Evolutionary conservation across 1,284 basidiomycete genomes (phyloP), one percentile per base, ranked within the genome.

Genomic region (Marasmius tenuissimus): DNA sequence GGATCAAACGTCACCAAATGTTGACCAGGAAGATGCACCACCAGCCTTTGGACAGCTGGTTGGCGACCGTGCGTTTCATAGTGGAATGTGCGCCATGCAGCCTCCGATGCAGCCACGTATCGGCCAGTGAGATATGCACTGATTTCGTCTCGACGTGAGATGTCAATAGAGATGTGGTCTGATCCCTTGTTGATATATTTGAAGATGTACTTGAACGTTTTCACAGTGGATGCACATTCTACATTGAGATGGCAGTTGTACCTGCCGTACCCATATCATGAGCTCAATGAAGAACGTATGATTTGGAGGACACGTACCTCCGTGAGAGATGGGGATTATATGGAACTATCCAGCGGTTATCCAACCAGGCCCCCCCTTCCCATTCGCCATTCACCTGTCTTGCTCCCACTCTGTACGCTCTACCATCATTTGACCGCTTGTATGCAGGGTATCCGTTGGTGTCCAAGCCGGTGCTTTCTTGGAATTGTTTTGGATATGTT

Each of bases 181-280:
- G 65, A 58, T 0, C 83, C 82, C 64, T 84, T 84, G 61, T 78
- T 72, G 42, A 81, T 72, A 63, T 84, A 84, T 62, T 83, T 84
- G 69, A 75, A 74, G 5, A 76, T 61, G 62, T 83, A 84, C 63
- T 83, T 81, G 63, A 79, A 58, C 0, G 75, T 69, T 0, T 59
- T 61, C 18, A 81, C 61, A 0, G 69, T 70, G 4, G 70, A 62
- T 1, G 68, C 70, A 53, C 75, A 73, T 59, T 82, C 77, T 0
- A 71, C 63, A 57, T 72, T 72, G 57, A 71, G 69, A 20, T 66
- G 63, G 57, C 65, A 66, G 37, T 64, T 42, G 58, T 73, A 81
- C 18, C 67, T 66, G 0, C n/a, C n/a, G n/a, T n/a, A n/a, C n/a
- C n/a, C n/a, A n/a, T n/a, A n/a, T n/a, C n/a, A n/a, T n/a, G n/a